Percentiles rank a stretch among this genome's conserved stretches.
Evolutionary conservation across 192 early-diverging fungal genomes (phyloP).

Genomic region (Linnemannia elongata): DNA sequence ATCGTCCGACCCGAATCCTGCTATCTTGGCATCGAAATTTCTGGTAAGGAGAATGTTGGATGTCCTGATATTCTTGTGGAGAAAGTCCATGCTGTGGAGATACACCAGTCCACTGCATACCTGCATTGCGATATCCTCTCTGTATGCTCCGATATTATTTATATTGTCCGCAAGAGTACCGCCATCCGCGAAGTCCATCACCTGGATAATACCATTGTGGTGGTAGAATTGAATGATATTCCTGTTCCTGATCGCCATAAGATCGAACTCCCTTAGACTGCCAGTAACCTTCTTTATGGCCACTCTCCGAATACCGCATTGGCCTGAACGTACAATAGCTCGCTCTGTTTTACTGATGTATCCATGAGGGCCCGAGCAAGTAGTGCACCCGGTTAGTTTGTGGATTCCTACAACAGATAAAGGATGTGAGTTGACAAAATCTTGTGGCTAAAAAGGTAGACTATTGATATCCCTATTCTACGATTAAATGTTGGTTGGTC

Average conservation of each 20-base stretch:
- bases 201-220: neutral
- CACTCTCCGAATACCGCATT: neutral
- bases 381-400: neutral
- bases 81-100: neutral
- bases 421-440: no score
- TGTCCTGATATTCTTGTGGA: slow-evolving; percentile 15
- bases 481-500: no score
- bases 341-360: slow-evolving; percentile 2
- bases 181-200: slow-evolving; percentile 1
- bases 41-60: neutral
- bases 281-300: slow-evolving; percentile 6
- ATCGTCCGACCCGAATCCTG: neutral
- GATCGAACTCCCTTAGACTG: neutral
- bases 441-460: no score
- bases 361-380: neutral
- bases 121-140: neutral
- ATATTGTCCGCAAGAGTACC: neutral
- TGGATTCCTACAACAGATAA: neutral
- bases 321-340: neutral
- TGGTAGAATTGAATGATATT: slow-evolving; percentile 16
- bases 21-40: slow-evolving; percentile 16
- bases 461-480: no score
- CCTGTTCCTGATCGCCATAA: slow-evolving; percentile 7
- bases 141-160: neutral
- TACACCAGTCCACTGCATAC: neutral